Evolutionary conservation across 495 filamentous ascomycete species (phyloP).

Genomic region (Lepraria neglecta): DNA sequence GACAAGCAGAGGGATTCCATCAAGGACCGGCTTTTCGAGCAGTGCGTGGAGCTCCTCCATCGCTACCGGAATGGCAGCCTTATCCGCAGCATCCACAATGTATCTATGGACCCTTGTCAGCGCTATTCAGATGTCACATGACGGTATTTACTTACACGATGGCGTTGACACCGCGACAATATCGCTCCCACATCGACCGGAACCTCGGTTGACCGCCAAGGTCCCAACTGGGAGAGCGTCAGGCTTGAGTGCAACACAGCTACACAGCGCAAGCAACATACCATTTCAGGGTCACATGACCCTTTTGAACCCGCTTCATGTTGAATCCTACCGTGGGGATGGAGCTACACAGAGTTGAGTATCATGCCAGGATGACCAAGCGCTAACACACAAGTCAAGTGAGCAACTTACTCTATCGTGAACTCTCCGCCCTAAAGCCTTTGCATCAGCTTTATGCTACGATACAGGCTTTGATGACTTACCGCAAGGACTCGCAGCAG

Average conservation of each 20-base stretch:
- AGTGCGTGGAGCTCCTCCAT: constrained; percentile 86
- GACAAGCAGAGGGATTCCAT: constrained; percentile 89
- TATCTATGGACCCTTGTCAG: constrained; percentile 48
- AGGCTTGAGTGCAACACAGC: constrained; percentile 20
- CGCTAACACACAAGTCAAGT: constrained; percentile 10
- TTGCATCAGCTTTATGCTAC: constrained; percentile 28
- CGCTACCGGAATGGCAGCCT: constrained; percentile 71
- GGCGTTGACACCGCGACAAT: constrained; percentile 94
- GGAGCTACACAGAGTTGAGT: constrained; percentile 53
- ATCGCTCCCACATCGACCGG: constrained; percentile 98
- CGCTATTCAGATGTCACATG: not conserved
- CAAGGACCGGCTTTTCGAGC: constrained; percentile 76
- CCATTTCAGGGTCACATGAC: constrained; percentile 98
- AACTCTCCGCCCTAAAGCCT: constrained; percentile 83
- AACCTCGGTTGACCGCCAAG: constrained; percentile 95
- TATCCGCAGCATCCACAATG: constrained; percentile 89
- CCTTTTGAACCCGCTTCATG: constrained; percentile 96
- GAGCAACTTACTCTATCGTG: constrained; percentile 84
- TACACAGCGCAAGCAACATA: constrained; percentile 35
- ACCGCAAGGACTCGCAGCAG: constrained; percentile 90
- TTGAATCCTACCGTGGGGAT: constrained; percentile 99
- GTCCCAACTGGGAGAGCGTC: constrained; percentile 65
- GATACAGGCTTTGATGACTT: constrained; percentile 37
- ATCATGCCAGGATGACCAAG: constrained; percentile 11
- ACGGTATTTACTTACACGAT: constrained; percentile 60